Base-by-base conservation (phyloP, 768 basidiomycete genomes). In the Guyanaporus albipodus region DNA sequence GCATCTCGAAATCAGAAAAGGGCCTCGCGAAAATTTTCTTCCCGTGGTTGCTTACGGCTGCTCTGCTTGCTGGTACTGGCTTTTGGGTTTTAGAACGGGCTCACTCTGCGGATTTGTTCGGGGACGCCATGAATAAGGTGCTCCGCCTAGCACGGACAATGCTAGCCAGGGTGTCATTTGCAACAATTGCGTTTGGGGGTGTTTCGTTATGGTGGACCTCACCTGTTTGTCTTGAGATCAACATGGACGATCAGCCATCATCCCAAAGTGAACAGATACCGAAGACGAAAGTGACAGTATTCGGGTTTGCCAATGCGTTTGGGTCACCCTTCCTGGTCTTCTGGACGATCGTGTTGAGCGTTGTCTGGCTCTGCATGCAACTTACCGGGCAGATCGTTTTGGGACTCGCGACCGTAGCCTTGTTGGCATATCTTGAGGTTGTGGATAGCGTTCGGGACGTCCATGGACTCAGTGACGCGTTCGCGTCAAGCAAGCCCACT, bases 291-390 rank as follows among this genome's bases (percentile, higher is more conserved):
- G 73, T 81, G 33, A 74, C 71, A 17, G 77, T 97, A 2, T 66
- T 91, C 1, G 94, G 94, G 0, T 95, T 84, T 58, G 88, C 90
- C 0, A 96, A 97, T 62, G 83, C 89, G 0, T 94, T 83, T 57
- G 95, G 92, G 14, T 83, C 92, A 14, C 81, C 90, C 2, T 96
- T 92, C 64, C 70, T 93, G 44, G 69, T 95, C 29, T 89, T 96
- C 59, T 86, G 87, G 79, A 72, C 77, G 7, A 74, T 87, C 19
- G 67, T 74, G 38, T 77, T 95, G 32, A 72, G 73, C 4, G 43
- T 85, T 11, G 70, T 87, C 9, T 65, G 64, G 64, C 21, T 66
- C 7, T 74, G 82, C 17, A 82, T 77, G 9, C 91, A 92, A 55
- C 77, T 91, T 4, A 84, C 87, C 0, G 94, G 87, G 0, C 95